Conservation (phyloP, 2,329 filamentous ascomycete genomes). For the Xylariaceae sp. region DNA sequence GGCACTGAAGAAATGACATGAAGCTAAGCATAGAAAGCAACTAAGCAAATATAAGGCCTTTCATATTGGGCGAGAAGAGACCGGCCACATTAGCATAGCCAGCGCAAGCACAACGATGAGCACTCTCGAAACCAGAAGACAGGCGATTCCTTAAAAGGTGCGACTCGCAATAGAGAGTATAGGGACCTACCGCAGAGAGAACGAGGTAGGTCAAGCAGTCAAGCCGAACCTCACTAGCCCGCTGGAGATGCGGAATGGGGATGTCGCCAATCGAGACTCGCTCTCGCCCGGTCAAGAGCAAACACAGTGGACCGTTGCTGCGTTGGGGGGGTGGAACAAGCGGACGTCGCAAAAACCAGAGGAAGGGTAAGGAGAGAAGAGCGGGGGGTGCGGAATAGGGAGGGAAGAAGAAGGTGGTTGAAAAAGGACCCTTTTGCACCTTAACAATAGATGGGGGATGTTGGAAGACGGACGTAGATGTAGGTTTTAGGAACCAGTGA, state of each 20-base stretch:
- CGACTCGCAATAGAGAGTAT: neutral
- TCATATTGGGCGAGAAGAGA: neutral
- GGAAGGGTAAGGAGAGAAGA: neutral
- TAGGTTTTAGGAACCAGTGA: neutral
- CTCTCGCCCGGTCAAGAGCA: slow-evolving; percentile 1
- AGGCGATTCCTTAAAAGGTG: neutral
- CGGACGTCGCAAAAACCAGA: neutral
- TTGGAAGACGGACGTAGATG: neutral
- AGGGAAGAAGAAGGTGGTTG: neutral
- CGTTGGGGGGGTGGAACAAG: neutral
- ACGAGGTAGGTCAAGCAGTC: slow-evolving; percentile 3
- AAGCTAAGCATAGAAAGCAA: neutral
- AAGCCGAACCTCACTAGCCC: neutral
- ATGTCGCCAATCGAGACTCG: neutral
- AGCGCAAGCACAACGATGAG: neutral
- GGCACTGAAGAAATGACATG: neutral
- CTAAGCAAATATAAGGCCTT: neutral
- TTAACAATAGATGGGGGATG: neutral
- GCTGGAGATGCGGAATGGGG: neutral
- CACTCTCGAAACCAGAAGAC: neutral
- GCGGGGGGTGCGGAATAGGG: neutral
- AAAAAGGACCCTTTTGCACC: slow-evolving; percentile 4
- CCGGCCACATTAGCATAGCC: neutral
- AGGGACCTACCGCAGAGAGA: neutral
- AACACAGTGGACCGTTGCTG: neutral